Conservation (phyloP, 2,329 filamentous ascomycete genomes). For the Epichloe gansuensis region DNA sequence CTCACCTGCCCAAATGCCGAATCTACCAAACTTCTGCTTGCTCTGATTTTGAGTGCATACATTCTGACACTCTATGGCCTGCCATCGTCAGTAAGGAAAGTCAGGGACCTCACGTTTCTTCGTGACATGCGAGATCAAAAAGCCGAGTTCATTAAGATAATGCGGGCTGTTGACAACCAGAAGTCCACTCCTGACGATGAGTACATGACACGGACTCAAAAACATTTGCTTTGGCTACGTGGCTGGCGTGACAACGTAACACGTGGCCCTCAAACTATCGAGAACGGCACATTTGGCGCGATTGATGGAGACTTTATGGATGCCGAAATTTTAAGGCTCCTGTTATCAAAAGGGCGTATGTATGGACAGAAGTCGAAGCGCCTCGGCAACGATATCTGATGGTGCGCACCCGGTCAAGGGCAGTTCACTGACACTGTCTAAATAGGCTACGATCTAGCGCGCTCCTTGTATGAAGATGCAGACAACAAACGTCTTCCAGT, state of each 20-base stretch:
- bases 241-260: slow-evolving; percentile 47
- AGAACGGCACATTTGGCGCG: slow-evolving; percentile 50
- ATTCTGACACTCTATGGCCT: slow-evolving; percentile 39
- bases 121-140: slow-evolving; percentile 53
- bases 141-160: slow-evolving; percentile 42
- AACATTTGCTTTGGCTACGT: slow-evolving; percentile 59
- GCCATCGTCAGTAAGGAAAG: slow-evolving; percentile 37
- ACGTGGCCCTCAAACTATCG: slow-evolving; percentile 23
- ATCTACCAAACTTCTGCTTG: slow-evolving; percentile 47
- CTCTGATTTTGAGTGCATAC: slow-evolving; percentile 48
- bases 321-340: slow-evolving; percentile 54
- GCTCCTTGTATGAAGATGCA: slow-evolving; percentile 45
- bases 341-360: slow-evolving; percentile 50
- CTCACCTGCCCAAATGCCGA: slow-evolving; percentile 48
- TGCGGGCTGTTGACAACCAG: slow-evolving; percentile 37
- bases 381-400: background rate
- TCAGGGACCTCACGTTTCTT: slow-evolving; percentile 51
- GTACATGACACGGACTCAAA: slow-evolving; percentile 48
- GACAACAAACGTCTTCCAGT: slow-evolving; percentile 34
- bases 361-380: slow-evolving; percentile 5
- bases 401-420: background rate
- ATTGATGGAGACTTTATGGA: slow-evolving; percentile 52
- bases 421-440: slow-evolving; percentile 6
- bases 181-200: slow-evolving; percentile 47
- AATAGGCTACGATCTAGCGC: slow-evolving; percentile 48